phyloP scores from a whole-genome alignment of 2,329 filamentous ascomycete species.

The Fusarium algeriense region DNA sequence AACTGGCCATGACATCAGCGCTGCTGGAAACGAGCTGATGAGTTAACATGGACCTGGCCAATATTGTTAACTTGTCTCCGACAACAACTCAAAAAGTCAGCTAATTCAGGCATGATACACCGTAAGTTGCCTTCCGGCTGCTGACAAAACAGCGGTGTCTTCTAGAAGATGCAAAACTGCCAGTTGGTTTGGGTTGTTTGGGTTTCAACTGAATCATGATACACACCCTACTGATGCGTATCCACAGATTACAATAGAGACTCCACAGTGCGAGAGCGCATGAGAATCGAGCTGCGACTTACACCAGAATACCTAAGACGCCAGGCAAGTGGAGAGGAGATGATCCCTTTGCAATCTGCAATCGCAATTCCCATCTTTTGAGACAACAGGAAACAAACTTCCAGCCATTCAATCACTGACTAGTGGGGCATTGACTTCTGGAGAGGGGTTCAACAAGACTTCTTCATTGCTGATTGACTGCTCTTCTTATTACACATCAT shows the following conservation, averaged over 20 bases:
- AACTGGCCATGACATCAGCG: constrained; percentile 29
- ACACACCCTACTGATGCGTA: constrained; percentile 25
- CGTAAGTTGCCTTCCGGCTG: constrained; percentile 3
- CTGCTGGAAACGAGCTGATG: constrained; percentile 9
- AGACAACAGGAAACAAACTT: constrained; percentile 20
- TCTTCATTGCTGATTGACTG: constrained; percentile 31
- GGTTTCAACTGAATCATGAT: constrained; percentile 37
- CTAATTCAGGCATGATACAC: constrained; percentile 5
- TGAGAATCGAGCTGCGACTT: constrained; percentile 6
- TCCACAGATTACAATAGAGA: constrained; percentile 30
- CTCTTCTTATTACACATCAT: constrained; percentile 18
- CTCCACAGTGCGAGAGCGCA: constrained; percentile 38
- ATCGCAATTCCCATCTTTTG: constrained; percentile 20
- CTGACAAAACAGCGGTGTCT: constrained; percentile 38
- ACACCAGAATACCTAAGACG: neutral
- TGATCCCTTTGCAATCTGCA: constrained; percentile 19
- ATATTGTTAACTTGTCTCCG: constrained; percentile 3
- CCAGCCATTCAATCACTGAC: neutral
- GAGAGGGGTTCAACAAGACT: constrained; percentile 28
- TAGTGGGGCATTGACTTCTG: constrained; percentile 10
- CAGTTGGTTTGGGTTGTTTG: constrained; percentile 11
- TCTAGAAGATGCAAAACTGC: constrained; percentile 18
- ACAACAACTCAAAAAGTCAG: neutral
- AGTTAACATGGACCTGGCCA: constrained; percentile 4
- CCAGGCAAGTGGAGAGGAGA: constrained; percentile 7